Conservation (phyloP, 1,284 basidiomycete genomes). For the Schizophyllum amplum region DNA sequence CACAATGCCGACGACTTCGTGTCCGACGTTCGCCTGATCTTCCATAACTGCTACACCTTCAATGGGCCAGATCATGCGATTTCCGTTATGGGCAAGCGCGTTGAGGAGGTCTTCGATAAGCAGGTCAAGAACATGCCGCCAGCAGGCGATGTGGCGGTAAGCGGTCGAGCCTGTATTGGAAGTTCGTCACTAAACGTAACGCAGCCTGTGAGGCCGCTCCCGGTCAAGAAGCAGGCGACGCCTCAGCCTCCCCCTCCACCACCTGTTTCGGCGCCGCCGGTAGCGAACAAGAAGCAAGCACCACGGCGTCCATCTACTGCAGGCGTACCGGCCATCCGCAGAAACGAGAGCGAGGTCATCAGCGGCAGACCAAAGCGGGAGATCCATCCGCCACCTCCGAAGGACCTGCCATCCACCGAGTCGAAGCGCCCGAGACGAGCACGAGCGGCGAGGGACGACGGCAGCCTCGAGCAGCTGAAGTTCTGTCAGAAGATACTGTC, state of each 20-base stretch:
- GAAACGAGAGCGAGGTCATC: constrained; percentile 28
- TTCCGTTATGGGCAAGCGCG: constrained; percentile 68
- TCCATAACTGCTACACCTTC: constrained; percentile 85
- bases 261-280: constrained; percentile 23
- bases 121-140: constrained; percentile 80
- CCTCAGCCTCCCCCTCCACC: constrained; percentile 23
- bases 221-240: constrained; percentile 42
- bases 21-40: constrained; percentile 78
- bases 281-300: constrained; percentile 42
- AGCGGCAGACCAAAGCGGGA: constrained; percentile 89
- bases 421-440: constrained; percentile 61
- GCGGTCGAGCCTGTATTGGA: too few species aligned
- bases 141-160: constrained; percentile 49
- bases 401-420: constrained; percentile 83
- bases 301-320: constrained; percentile 68
- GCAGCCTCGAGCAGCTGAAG: constrained; percentile 79
- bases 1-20: constrained; percentile 70
- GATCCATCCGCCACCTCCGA: constrained; percentile 91
- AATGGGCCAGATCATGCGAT: constrained; percentile 89
- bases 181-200: too few species aligned
- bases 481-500: constrained; percentile 73
- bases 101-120: constrained; percentile 86
- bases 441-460: constrained; percentile 58
- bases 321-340: constrained; percentile 69
- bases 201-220: constrained; percentile 39